Conservation (phyloP, 768 basidiomycete genomes). For the Podaxis mareebaensis region DNA sequence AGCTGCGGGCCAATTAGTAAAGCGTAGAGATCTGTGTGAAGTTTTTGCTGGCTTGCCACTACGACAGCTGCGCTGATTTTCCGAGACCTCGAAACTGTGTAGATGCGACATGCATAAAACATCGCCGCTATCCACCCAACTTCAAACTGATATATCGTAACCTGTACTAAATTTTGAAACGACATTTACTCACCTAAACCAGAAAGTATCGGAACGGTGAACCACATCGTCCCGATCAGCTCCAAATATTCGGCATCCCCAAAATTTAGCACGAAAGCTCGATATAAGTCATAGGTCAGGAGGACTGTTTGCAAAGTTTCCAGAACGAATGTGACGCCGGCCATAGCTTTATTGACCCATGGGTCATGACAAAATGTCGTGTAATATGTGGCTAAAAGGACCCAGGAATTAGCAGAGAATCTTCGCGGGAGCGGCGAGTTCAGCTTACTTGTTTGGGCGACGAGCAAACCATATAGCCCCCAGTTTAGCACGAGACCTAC, state of each 20-base stretch:
- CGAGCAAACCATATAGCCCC: conserved; percentile 2
- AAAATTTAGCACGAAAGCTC: conserved; percentile 4
- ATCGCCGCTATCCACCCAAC: conserved; percentile 12
- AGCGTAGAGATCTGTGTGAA: background rate
- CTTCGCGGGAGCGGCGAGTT: background rate
- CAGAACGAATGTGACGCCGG: background rate
- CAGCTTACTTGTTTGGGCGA: conserved; percentile 7
- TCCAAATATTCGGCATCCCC: conserved; percentile 1
- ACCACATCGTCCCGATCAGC: conserved; percentile 5
- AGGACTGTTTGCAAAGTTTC: conserved; percentile 5
- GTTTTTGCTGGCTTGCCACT: background rate
- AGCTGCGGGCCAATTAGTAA: background rate
- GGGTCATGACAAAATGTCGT: background rate
- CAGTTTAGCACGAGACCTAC: conserved; percentile 7
- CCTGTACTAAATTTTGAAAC: background rate
- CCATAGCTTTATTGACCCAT: background rate
- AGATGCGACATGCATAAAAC: conserved; percentile 10
- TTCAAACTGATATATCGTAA: background rate
- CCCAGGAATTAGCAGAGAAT: background rate
- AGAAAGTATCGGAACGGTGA: background rate
- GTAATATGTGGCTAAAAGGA: background rate
- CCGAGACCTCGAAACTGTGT: background rate
- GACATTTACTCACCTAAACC: background rate
- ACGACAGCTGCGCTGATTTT: background rate
- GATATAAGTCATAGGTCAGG: background rate